Base-by-base conservation (phyloP, 192 early-diverging fungal species). In the Coemansia sp. region DNA sequence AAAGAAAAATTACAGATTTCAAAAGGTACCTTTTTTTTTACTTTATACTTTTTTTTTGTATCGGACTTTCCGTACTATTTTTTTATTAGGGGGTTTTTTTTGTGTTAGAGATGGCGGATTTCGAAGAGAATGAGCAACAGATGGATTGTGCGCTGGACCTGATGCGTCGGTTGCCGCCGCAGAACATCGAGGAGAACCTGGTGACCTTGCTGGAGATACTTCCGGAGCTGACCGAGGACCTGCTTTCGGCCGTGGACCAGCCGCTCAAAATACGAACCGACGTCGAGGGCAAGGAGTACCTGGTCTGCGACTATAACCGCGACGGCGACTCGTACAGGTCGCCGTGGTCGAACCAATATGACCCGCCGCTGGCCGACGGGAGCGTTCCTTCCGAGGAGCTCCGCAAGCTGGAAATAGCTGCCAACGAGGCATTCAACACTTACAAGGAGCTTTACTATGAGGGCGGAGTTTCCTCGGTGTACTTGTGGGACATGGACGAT, bases 301-400 rank as follows among this genome's bases (percentile, higher is more conserved):
- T 99, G 12, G 63, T 87, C 6, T 97, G 92, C 59, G 93, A 96
- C 63, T 99, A 96, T 72, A 99, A 99, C 80, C 81, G 94, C n/a
- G 93, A 97, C 74, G 91, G 89, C 3, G 88, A 96, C 64, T 91
- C 88, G 16, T 94, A 93, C 69, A 79, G 96, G 59, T 99, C 96
- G 13, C 96, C 96, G 38, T 97, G 95, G 95, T 92, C 91, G 15
- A 94, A 94, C 66, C 85, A 94, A 56, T 99, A 91, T 68, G 89
- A 94, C 36, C 96, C 96, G 39, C 82, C 88, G 23, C 68, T 91
- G 63, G 59, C 68, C 16, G 96, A 96, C 55, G 91, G 86, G 35
- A 81, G 78, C 20, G 62, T 85, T 31, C 95, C 96, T 6, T 89
- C 92, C 4, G 53, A 84, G 12, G 81, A 84, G 36, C 81, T 94